These are phyloP conservation scores for Pharus latifolius DNA, from an alignment of 176 grass and related monocot genomes.

Conservation along the genomic window DNA sequence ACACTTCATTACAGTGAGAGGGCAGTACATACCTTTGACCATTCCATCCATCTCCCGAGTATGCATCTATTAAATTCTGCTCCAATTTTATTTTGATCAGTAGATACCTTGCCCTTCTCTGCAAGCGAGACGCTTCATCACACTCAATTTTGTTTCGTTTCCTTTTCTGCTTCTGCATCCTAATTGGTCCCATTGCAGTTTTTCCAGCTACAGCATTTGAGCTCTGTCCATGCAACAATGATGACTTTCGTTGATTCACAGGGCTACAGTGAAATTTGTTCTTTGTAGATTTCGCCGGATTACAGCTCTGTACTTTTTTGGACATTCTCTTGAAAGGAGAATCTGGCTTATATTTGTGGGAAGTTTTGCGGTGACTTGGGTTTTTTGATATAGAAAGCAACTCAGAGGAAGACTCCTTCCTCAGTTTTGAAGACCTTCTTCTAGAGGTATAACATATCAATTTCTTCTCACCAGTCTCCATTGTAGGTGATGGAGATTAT, in stretches of 20 bases:
- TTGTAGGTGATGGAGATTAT: conserved; percentile 3
- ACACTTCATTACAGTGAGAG: neutral
- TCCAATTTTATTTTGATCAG: conserved; percentile 80
- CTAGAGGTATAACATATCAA: conserved; percentile 23
- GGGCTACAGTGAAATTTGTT: conserved; percentile 32
- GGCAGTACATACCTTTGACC: conserved; percentile 52
- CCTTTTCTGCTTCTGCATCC: conserved; percentile 35
- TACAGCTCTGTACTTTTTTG: conserved; percentile 24
- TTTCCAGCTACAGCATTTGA: conserved; percentile 32
- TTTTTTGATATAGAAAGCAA: conserved; percentile 23
- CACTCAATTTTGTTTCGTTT: conserved; percentile 39
- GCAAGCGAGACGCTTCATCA: conserved; percentile 71
- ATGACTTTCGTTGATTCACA: neutral
- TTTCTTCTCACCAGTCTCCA: conserved; percentile 52
- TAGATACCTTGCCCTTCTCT: conserved; percentile 73
- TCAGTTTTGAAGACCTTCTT: conserved; percentile 25
- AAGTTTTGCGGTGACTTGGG: conserved; percentile 20
- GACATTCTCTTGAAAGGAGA: conserved; percentile 28
- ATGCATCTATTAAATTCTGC: conserved; percentile 92
- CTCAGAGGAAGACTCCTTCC: conserved; percentile 15
- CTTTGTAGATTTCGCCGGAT: conserved; percentile 22
- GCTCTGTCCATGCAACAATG: neutral
- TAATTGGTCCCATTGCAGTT: conserved; percentile 15
- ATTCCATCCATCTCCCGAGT: conserved; percentile 96
- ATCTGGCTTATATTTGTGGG: conserved; percentile 26